Base-by-base conservation (phyloP, 2,329 filamentous ascomycete species). In the Magnaporthiopsis incrustans region DNA sequence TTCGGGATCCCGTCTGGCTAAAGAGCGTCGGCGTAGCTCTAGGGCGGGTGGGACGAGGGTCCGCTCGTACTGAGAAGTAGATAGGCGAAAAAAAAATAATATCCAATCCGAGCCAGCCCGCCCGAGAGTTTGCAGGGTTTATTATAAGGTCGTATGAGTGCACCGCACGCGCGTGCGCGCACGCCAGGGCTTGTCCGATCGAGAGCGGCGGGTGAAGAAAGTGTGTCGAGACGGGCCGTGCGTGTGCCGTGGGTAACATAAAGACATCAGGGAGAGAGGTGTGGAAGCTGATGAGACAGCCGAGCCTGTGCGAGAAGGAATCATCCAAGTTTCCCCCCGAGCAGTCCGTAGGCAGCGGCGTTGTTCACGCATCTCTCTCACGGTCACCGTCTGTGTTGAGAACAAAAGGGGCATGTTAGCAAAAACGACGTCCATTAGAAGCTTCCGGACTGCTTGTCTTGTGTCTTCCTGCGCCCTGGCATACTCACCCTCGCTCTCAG, bases 401-500 rank as follows among this genome's bases (percentile, higher is more conserved):
- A 73, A 68, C 69, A 77, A 72, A 70, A 77, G 69, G 59, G 76
- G 74, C 75, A 74, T 73, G 77, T 79, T 75, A 79, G 77, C 72
- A 76, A 53, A 53, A 0, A 22, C 15, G 4, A 4, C n/a, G n/a
- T n/a, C 30, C 30, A 30, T 30, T 5, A 30, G 7, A 30, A 30
- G 30, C 4, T 30, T 30, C 30, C 30, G 30, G 30, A 30, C 18
- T 53, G 8, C n/a, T 25, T 10, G 14, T 44, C 2, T 25, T 11
- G 22, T 25, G 35, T 10, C 7, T 25, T 25, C 44, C 2, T 25
- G 22, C 44, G 3, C 7, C 38, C 44, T 22, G 44, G 44, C 44
- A 74, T 81, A 82, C 80, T 85, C 81, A 85, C 83, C 83, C 84
- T 86, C 84, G 78, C 83, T 85, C 74, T 80, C 82, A 69, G 82